phyloP scores from a whole-genome alignment of 306 rosid species.

The Parietaria judaica region DNA sequence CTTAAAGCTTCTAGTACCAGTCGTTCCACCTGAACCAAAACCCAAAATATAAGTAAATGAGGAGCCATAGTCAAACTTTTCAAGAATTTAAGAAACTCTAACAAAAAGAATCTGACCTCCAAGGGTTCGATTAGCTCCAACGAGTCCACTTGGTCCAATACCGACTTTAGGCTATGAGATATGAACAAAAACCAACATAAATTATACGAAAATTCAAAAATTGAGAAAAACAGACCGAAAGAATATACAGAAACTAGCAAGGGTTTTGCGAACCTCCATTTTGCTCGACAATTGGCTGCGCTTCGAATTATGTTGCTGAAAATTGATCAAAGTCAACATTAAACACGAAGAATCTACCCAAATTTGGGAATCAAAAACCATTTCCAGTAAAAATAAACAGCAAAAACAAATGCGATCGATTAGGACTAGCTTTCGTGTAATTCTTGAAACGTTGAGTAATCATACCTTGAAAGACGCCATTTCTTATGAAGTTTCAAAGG shows the following conservation, averaged over 20 bases:
- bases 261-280: slow-evolving; percentile 18
- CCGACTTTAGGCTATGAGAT: slow-evolving; percentile 34
- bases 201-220: not conserved
- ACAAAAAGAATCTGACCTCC: slow-evolving; percentile 21
- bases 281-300: slow-evolving; percentile 2
- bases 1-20: not conserved
- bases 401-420: too few relatives aligned
- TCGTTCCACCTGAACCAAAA: not conserved
- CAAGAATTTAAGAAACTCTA: not conserved
- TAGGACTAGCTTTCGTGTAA: too few relatives aligned
- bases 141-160: slow-evolving; percentile 21
- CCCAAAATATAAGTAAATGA: not conserved
- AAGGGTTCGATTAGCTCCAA: slow-evolving; percentile 27
- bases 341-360: not conserved
- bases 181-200: slow-evolving; percentile 16
- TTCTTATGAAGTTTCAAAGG: not conserved
- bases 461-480: slow-evolving; percentile 26
- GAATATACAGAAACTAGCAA: not conserved
- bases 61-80: not conserved
- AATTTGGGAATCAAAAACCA: not conserved
- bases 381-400: not conserved
- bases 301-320: slow-evolving; percentile 2
- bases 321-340: not conserved
- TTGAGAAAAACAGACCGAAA: not conserved
- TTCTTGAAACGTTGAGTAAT: not conserved